Evolutionary conservation across 495 filamentous ascomycete genomes (phyloP).

Genomic region (Aspergillus bertholletiae): DNA sequence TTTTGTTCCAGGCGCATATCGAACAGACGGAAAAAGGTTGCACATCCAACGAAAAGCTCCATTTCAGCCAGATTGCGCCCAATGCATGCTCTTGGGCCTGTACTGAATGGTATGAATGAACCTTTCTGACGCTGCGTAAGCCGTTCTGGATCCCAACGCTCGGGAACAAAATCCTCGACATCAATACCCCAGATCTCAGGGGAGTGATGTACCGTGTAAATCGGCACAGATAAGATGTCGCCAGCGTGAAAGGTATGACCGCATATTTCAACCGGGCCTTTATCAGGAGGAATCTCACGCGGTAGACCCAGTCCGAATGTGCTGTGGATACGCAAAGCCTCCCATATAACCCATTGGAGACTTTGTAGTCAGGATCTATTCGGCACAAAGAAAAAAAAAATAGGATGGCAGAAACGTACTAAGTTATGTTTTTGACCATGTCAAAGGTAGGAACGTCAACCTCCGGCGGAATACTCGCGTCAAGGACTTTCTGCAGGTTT

Average conservation of each 20-base stretch:
- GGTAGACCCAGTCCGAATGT: constrained; percentile 88
- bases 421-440: constrained; percentile 70
- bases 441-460: constrained; percentile 65
- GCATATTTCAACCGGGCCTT: constrained; percentile 48
- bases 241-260: constrained; percentile 68
- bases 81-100: constrained; percentile 78
- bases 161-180: constrained; percentile 77
- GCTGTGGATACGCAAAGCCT: constrained; percentile 86
- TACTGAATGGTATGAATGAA: constrained; percentile 82
- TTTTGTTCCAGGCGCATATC: constrained; percentile 69
- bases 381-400: neutral
- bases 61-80: constrained; percentile 90
- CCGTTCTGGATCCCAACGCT: constrained; percentile 61
- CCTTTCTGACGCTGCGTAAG: constrained; percentile 65
- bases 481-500: constrained; percentile 70
- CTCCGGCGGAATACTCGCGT: constrained; percentile 58
- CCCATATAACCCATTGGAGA: constrained; percentile 76
- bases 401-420: constrained; percentile 38
- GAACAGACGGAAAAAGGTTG: constrained; percentile 71
- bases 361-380: constrained; percentile 18
- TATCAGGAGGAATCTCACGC: constrained; percentile 65
- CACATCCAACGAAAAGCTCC: constrained; percentile 80
- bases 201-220: constrained; percentile 84
- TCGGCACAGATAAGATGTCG: constrained; percentile 77
- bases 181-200: constrained; percentile 75